Conservation (phyloP, 768 basidiomycete species). For the Leccinum longicurvipes region DNA sequence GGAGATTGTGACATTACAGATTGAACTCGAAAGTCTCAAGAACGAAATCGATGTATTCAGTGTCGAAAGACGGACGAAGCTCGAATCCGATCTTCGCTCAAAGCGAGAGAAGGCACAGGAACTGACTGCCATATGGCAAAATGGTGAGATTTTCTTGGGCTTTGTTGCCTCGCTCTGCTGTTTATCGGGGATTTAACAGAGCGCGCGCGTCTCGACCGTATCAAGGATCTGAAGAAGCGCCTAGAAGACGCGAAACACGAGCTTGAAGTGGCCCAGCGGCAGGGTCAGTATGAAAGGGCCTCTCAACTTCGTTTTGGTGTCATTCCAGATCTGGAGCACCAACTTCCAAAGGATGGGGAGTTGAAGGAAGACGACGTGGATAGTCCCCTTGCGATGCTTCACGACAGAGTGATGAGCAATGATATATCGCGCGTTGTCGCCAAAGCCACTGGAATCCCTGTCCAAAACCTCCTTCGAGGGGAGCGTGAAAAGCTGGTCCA, state of each 20-base stretch:
- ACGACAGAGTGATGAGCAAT: conserved; percentile 84
- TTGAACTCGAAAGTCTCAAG: conserved; percentile 85
- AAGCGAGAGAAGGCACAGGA: conserved; percentile 63
- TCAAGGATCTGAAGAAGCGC: conserved; percentile 68
- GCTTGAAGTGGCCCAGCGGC: conserved; percentile 83
- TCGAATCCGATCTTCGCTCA: conserved; percentile 57
- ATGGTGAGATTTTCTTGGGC: conserved; percentile 38
- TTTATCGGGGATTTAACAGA: conserved; percentile 37
- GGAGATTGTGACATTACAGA: conserved; percentile 82
- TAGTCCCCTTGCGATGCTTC: conserved; percentile 60
- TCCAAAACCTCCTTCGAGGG: conserved; percentile 82
- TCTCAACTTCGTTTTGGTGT: conserved; percentile 80
- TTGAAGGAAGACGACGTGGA: conserved; percentile 40
- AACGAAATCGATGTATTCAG: conserved; percentile 86
- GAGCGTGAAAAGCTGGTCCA: conserved; percentile 88
- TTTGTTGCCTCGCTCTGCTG: too few relatives aligned
- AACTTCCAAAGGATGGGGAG: conserved; percentile 57
- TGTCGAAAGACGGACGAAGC: conserved; percentile 63
- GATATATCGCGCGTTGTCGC: conserved; percentile 89
- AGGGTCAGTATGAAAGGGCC: conserved; percentile 83
- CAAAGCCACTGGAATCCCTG: conserved; percentile 86
- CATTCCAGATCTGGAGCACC: conserved; percentile 76
- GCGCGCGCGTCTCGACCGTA: conserved; percentile 61
- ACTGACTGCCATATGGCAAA: conserved; percentile 68
- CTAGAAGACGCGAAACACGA: conserved; percentile 83